These are phyloP conservation scores for Epichloe hybrida DNA, from an alignment of 2,329 filamentous ascomycete genomes.

Conservation along the genomic window DNA sequence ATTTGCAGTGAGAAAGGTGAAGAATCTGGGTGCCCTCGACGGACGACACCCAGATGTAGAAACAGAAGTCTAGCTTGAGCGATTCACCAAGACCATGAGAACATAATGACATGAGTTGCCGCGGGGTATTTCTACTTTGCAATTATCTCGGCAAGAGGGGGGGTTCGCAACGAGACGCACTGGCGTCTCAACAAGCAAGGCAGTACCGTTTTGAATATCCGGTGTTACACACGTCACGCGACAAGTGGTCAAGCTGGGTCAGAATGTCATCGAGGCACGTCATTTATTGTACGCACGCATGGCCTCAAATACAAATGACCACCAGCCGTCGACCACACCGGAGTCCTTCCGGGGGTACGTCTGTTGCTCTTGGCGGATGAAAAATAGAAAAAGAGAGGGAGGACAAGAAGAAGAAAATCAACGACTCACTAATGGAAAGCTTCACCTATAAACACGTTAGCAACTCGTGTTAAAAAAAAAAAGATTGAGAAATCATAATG, in stretches of 20 bases:
- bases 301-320: not conserved
- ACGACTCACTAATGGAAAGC: no score
- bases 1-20: slow-evolving; percentile 62
- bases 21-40: slow-evolving; percentile 61
- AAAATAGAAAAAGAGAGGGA: not conserved
- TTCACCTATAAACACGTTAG: not conserved
- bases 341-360: not conserved
- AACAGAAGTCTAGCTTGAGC: slow-evolving; percentile 47
- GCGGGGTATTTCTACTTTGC: no score
- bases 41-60: slow-evolving; percentile 82
- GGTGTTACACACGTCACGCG: no score
- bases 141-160: no score
- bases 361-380: not conserved
- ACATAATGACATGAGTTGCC: not conserved
- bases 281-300: no score
- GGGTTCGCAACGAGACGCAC: no score
- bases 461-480: not conserved
- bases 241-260: not conserved
- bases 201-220: no score
- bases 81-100: not conserved
- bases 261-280: not conserved
- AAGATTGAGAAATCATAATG: not conserved
- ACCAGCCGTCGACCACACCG: not conserved
- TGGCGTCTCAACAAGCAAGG: no score
- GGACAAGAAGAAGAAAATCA: no score